Evolutionary conservation across 805 yeast genomes (phyloP).

Genomic region (Barnettozyma salicaria): DNA sequence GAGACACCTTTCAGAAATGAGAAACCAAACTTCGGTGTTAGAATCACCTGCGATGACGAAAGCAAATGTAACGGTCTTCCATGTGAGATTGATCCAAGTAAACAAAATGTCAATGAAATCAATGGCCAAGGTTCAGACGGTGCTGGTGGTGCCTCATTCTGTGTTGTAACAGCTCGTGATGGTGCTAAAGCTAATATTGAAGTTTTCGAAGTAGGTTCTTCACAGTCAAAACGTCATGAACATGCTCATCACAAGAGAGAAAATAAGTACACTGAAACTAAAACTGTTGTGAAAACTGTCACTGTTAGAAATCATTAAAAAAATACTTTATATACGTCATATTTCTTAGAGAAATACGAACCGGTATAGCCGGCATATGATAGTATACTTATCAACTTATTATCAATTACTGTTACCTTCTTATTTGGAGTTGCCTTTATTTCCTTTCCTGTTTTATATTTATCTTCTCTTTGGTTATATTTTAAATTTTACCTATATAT

Average conservation of each 20-base stretch:
- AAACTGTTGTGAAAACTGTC: conserved; percentile 11
- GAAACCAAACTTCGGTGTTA: conserved; percentile 64
- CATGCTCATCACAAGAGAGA: conserved; percentile 10
- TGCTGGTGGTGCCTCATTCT: conserved; percentile 70
- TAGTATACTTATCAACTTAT: too few species aligned
- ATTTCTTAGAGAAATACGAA: too few species aligned
- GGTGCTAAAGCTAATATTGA: conserved; percentile 65
- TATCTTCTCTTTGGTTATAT: background rate
- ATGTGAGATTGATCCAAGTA: conserved; percentile 78
- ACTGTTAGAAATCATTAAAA: background rate
- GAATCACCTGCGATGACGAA: conserved; percentile 66
- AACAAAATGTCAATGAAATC: conserved; percentile 51
- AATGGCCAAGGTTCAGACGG: conserved; percentile 35
- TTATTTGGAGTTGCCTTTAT: too few species aligned
- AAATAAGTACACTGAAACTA: conserved; percentile 6
- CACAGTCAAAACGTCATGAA: conserved; percentile 13
- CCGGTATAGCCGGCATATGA: too few species aligned
- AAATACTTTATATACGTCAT: too few species aligned
- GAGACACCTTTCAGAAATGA: conserved; percentile 45
- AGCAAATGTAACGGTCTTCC: conserved; percentile 65
- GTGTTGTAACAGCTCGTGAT: conserved; percentile 72
- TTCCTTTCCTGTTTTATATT: too few species aligned
- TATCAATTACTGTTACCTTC: too few species aligned
- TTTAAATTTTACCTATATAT: background rate
- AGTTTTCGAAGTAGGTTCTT: conserved; percentile 41